Percentiles rank a stretch among this genome's conserved stretches.
These are phyloP conservation scores for Marasmius tenuissimus DNA, from an alignment of 1,284 basidiomycete genomes.

Conservation along the genomic window DNA sequence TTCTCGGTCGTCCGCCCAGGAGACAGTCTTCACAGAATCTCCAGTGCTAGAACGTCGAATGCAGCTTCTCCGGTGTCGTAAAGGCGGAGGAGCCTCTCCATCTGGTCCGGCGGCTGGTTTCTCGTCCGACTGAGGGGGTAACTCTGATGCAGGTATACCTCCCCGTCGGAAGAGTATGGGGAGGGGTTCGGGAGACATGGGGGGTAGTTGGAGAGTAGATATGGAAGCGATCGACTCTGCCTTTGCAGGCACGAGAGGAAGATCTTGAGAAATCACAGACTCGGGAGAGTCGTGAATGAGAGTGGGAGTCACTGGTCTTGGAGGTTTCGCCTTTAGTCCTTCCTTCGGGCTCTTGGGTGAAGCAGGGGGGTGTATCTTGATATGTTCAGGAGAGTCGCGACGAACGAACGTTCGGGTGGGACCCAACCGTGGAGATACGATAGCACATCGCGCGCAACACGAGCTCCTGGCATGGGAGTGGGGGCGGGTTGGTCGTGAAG, in stretches of 20 bases:
- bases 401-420: neutral
- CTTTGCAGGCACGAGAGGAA: neutral
- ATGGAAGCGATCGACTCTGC: constrained; percentile 7
- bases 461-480: constrained; percentile 24
- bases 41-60: constrained; percentile 58
- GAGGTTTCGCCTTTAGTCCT: neutral
- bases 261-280: neutral
- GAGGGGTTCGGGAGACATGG: neutral
- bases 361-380: constrained; percentile 5
- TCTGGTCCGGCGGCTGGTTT: neutral
- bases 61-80: constrained; percentile 58
- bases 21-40: constrained; percentile 64
- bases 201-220: neutral
- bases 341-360: neutral
- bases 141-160: neutral
- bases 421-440: neutral
- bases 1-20: constrained; percentile 70
- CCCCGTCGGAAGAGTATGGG: neutral
- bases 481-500: constrained; percentile 6
- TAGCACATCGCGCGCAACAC: constrained; percentile 27
- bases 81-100: constrained; percentile 21
- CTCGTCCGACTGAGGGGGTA: neutral
- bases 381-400: constrained; percentile 6
- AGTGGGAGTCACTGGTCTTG: neutral
- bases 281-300: neutral